Evolutionary conservation across 495 filamentous ascomycete genomes (phyloP).

Genomic region (Margaritispora aquatica): DNA sequence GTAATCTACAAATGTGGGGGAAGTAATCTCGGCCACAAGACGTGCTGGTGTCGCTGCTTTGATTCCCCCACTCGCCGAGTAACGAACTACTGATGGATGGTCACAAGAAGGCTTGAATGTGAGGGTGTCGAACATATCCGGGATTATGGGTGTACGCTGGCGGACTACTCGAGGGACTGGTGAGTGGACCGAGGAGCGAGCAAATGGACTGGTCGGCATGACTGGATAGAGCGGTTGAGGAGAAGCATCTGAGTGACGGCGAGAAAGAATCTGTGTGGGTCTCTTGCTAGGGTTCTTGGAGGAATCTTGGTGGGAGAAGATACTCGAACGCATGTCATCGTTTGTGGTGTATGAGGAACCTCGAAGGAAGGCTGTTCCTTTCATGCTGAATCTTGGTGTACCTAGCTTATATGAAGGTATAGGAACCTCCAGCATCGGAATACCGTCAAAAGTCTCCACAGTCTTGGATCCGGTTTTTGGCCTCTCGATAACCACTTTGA

Average conservation of each 20-base stretch:
- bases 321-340: conserved; percentile 34
- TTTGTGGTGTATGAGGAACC: conserved; percentile 60
- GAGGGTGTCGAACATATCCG: conserved; percentile 71
- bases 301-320: conserved; percentile 15
- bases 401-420: conserved; percentile 87
- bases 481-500: conserved; percentile 82
- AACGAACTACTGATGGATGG: conserved; percentile 77
- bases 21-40: conserved; percentile 96
- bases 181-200: conserved; percentile 1
- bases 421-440: conserved; percentile 63
- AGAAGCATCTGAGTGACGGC: conserved; percentile 34
- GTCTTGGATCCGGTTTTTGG: conserved; percentile 62
- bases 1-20: conserved; percentile 92
- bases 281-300: conserved; percentile 21
- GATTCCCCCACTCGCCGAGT: conserved; percentile 68
- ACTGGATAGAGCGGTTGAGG: conserved; percentile 26
- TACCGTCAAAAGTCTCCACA: conserved; percentile 43
- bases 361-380: conserved; percentile 73
- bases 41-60: conserved; percentile 86
- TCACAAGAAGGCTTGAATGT: conserved; percentile 65
- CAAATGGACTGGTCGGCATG: conserved; percentile 13
- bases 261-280: conserved; percentile 29
- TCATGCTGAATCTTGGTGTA: conserved; percentile 71
- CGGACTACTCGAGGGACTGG: conserved; percentile 9
- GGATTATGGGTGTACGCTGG: conserved; percentile 32